Evolutionary conservation across 805 yeast species (phyloP), one percentile per base, ranked within the genome.

Genomic region (Ogataea pilisensis): DNA sequence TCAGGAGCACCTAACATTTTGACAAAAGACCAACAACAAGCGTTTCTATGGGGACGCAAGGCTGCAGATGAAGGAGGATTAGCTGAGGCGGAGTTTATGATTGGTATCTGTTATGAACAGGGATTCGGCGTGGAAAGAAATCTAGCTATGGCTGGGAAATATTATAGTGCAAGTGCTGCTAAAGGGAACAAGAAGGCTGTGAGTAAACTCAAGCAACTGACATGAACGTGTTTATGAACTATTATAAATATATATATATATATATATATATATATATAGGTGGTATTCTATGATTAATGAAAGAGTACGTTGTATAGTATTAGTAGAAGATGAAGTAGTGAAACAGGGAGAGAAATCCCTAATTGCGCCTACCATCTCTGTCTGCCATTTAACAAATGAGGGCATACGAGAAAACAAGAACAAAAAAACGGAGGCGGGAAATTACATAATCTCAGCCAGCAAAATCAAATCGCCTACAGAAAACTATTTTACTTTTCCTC

Each of bases 91-190:
- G 80, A 81, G 50, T 84, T 76, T 54, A 84, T 86, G 31, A 55
- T 85, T 30, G 91, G 86, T 0, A 74, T 77, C 50, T 84, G 78
- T 53, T 72, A 70, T 53, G 87, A 81, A 51, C 76, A 73, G 35
- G 90, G 90, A 2, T 70, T 82, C 28, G 84, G 81, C 5, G 73
- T 78, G 32, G 59, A 61, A 4, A 57, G 58, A 20, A 68, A 76
- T 57, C 16, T 61, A 12, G 63, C 58, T 13, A 54, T 63, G 53
- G 82, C 87, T 0, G 51, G 53, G 31, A 61, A 63, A 38, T 78
- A 75, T 64, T 82, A 78, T 56, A 60, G 63, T 41, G 68, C 72
- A 38, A 87, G 91, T 16, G 82, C 85, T 0, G 68, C 76, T 11
- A 68, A 73, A 43, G 84, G 84, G 3, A 82, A 80, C 47, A 68